Evolutionary conservation across 2,329 filamentous ascomycete genomes (phyloP), one percentile per base, ranked within the genome.

Genomic region (Conoideocrella luteorostrata): DNA sequence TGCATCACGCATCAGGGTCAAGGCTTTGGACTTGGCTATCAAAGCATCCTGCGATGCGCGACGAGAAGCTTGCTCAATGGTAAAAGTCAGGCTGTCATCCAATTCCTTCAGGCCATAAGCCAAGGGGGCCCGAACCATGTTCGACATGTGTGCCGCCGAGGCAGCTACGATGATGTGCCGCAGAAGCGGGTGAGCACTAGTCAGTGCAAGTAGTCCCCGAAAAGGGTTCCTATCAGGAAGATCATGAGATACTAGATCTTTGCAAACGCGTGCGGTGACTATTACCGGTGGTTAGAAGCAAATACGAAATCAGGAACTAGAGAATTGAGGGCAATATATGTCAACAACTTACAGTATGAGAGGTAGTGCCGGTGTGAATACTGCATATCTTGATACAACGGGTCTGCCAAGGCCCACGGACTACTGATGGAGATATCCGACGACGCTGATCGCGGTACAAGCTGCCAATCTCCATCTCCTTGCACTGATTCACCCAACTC

Each of bases 381-480:
- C 71, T 72, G 24, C 69, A 81, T 51, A 67, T 79, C 63, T 76
- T 84, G 66, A 48, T 63, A 68, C 24, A 69, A 47, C 38, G 66
- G 68, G 50, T 71, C 69, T 38, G 67, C 60, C 41, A 75, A 58
- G 17, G 58, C 53, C 60, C 66, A 65, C 5, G 69, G 61, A 26
- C 53, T 53, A 36, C 50, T 45, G 39, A 53, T 48, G 18, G 46
- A 44, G 38, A 48, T 39, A n/a, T 44, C 47, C 45, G 52, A 42
- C 33, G 50, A 43, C 12, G 42, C 34, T 10, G 47, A 50, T 39
- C 40, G 52, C 46, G 54, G 46, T 40, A 58, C 50, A 48, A 66
- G 52, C 47, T 63, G 60, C 50, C 52, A 45, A 35, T 57, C 48
- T 44, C 32, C 46, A 24, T 53, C 46, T 42, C 47, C 22, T 18